Percentiles rank a stretch among this genome's conserved stretches.
Evolutionary conservation across 73 alveolate genomes (phyloP).

Genomic region (Paramecium bursaria): DNA sequence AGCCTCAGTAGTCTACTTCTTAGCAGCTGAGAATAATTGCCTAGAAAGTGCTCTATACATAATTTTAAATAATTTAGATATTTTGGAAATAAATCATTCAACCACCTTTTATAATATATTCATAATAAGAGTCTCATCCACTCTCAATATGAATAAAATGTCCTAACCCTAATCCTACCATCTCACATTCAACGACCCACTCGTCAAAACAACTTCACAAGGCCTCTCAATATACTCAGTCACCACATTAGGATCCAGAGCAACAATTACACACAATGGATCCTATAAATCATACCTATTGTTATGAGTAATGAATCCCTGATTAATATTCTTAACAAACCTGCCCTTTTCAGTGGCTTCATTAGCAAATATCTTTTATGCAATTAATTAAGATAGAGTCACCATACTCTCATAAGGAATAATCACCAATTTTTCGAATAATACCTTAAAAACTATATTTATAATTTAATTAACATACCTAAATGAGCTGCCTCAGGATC

Average conservation of each 20-base stretch:
- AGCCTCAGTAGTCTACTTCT: conserved; percentile 62
- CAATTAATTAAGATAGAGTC: conserved; percentile 25
- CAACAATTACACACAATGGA: conserved; percentile 38
- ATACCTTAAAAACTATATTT: conserved; percentile 33
- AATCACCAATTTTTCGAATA: neutral
- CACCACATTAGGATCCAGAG: neutral
- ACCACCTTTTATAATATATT: no score
- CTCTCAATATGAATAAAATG: no score
- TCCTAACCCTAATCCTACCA: no score
- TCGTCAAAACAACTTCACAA: conserved; percentile 7
- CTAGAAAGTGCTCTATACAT: no score
- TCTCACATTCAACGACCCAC: no score
- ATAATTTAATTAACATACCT: no score
- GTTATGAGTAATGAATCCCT: conserved; percentile 30
- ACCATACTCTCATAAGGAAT: conserved; percentile 47
- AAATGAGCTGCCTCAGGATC: conserved; percentile 63
- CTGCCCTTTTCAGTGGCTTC: conserved; percentile 18
- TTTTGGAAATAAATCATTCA: no score
- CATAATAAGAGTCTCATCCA: no score
- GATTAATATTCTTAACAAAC: conserved; percentile 42
- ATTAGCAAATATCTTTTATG: conserved; percentile 5
- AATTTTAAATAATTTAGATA: no score
- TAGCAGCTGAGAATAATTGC: conserved; percentile 60
- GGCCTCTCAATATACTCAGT: conserved; percentile 58
- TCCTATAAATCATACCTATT: conserved; percentile 37